Evolutionary conservation across 2,329 filamentous ascomycete species (phyloP), one percentile per base, ranked within the genome.

Genomic region (Fusarium caatingaense): DNA sequence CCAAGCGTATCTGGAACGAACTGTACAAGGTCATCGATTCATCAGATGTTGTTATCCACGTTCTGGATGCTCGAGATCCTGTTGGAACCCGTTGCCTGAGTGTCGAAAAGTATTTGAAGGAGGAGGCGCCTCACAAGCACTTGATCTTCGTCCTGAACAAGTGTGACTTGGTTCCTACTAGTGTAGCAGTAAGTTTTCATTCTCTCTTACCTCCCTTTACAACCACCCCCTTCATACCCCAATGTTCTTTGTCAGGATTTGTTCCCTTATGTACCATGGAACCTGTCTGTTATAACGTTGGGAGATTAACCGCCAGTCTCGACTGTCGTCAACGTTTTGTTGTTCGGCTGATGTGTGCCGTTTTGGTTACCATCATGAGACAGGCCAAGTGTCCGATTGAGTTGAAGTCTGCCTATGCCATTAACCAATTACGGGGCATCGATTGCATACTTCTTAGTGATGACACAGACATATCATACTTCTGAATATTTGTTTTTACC

Each of bases 211-310:
- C 8, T 21, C 58, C 60, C n/a, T 64, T 42, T 76, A 79, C 76
- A 77, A 78, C 81, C 85, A 37, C 82, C 85, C 42, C 41, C 42
- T 12, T n/a, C 11, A 54, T 42, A 69, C 74, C 87, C 91, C 91
- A 92, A 89, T 86, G 86, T 82, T 84, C 76, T 82, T 86, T 83
- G 94, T 96, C 93, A 97, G 96, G 95, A 97, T 92, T 86, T 88
- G 90, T 86, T 78, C 84, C 83, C 83, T 89, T 83, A 89, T 87
- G 83, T 81, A 83, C 85, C 86, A 80, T 96, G 93, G 91, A 91
- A 90, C 89, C 85, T 83, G 88, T 93, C 94, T 97, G 96, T 99
- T 99, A 99, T 93, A 93, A 92, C 92, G 89, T 93, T 98, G 96
- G 96, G 91, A 98, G 89, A 99, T 90, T 81, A 85, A 98, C 79